These are phyloP conservation scores for Leptoxyphium fumago DNA, from an alignment of 2,329 filamentous ascomycete genomes.

Conservation along the genomic window DNA sequence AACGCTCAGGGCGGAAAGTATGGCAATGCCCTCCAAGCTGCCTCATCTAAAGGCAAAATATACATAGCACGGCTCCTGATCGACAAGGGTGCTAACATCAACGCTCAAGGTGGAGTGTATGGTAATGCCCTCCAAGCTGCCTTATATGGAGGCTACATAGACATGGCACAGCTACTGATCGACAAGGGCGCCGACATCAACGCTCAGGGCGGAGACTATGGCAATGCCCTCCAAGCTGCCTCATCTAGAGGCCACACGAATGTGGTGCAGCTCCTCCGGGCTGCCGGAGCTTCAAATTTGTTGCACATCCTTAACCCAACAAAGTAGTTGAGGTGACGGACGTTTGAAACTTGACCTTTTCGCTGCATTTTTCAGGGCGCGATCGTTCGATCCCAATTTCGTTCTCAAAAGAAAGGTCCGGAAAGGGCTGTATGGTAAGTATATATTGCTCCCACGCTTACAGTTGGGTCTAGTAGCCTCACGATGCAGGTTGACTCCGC, in stretches of 20 bases:
- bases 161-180: not conserved
- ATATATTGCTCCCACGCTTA: too few species aligned
- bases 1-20: constrained; percentile 1
- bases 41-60: constrained; percentile 1
- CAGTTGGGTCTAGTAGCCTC: too few species aligned
- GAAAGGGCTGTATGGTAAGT: too few species aligned
- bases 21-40: constrained; percentile 2
- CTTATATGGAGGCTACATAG: not conserved
- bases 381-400: too few species aligned
- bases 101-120: not conserved
- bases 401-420: too few species aligned
- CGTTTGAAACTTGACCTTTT: too few species aligned
- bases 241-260: constrained; percentile 4
- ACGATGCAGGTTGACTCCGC: too few species aligned
- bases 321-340: too few species aligned
- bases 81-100: constrained; percentile 1
- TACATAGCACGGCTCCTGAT: constrained; percentile 3
- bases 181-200: constrained; percentile 6
- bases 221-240: constrained; percentile 3
- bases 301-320: too few species aligned
- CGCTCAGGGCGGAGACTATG: constrained; percentile 4
- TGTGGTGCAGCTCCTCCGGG: constrained; percentile 10
- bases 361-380: too few species aligned
- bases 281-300: constrained; percentile 1
- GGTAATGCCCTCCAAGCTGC: constrained; percentile 1